These are phyloP conservation scores for Pyricularia grisea DNA, from an alignment of 2,329 filamentous ascomycete genomes.

Conservation along the genomic window DNA sequence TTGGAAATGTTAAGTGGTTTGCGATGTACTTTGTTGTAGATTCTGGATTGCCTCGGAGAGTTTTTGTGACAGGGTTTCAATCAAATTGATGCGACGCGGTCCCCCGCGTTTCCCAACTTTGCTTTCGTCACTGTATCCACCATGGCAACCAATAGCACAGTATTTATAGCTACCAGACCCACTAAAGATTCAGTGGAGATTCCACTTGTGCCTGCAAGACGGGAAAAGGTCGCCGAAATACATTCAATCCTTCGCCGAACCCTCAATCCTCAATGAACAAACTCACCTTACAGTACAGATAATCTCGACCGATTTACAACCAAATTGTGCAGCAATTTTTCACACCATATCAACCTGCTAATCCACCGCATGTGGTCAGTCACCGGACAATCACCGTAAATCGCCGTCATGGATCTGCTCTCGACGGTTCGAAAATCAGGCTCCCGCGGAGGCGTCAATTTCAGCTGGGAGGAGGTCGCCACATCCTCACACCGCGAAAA, in stretches of 20 bases:
- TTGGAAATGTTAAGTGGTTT: neutral
- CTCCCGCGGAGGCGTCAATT: slow-evolving; percentile 87
- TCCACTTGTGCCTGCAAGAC: neutral
- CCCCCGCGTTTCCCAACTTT: neutral
- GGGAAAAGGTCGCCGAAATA: neutral
- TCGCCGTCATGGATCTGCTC: slow-evolving; percentile 71
- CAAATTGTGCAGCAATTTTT: neutral
- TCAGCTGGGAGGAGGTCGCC: slow-evolving; percentile 94
- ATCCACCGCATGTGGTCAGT: neutral
- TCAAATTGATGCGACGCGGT: neutral
- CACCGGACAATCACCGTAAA: neutral
- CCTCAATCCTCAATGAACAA: neutral
- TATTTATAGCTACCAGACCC: neutral
- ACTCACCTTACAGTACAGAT: neutral
- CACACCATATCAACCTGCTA: neutral
- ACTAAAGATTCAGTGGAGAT: neutral
- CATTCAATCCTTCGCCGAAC: neutral
- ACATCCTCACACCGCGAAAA: slow-evolving; percentile 81
- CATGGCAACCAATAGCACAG: neutral
- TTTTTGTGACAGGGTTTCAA: neutral
- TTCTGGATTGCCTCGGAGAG: neutral
- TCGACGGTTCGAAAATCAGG: slow-evolving; percentile 85
- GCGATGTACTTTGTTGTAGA: neutral
- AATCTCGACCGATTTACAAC: neutral
- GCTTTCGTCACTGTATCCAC: neutral